Evolutionary conservation across 208 protist species (phyloP).

Genomic region (Tritrichomonas foetus): DNA sequence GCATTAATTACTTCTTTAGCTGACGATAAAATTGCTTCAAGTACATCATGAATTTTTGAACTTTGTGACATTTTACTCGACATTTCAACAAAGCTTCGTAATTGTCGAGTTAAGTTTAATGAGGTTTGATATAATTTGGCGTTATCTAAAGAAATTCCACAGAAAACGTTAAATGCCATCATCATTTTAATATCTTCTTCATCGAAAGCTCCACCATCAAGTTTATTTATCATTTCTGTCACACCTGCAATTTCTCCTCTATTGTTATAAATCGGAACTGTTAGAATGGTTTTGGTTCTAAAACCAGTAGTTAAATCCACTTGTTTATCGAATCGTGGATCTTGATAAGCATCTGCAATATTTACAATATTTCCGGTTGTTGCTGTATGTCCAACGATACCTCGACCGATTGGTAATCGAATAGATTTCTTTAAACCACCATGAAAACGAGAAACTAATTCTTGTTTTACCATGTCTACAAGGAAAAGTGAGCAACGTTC

Average conservation of each 20-base stretch:
- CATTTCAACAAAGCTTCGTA: background rate
- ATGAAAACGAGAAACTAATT: background rate
- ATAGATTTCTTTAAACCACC: constrained; percentile 26
- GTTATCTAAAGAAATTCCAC: constrained; percentile 35
- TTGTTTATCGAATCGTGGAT: constrained; percentile 52
- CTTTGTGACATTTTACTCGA: background rate
- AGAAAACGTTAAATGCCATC: constrained; percentile 41
- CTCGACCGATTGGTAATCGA: constrained; percentile 34
- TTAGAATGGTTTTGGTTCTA: background rate
- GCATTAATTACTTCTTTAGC: background rate
- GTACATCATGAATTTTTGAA: background rate
- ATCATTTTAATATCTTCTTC: constrained; percentile 46
- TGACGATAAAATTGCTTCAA: background rate
- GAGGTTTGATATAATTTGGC: constrained; percentile 12
- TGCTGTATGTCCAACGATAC: constrained; percentile 50
- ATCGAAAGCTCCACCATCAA: background rate
- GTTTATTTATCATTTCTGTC: constrained; percentile 57
- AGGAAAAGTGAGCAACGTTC: background rate
- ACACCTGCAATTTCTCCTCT: constrained; percentile 54
- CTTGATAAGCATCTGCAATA: constrained; percentile 60
- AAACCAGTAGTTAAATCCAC: constrained; percentile 17
- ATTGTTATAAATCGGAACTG: constrained; percentile 43
- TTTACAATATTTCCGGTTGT: constrained; percentile 53
- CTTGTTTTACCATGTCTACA: background rate
- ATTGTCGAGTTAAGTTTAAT: background rate